These are phyloP conservation scores for Trichoderma polysporum DNA, from an alignment of 2,329 filamentous ascomycete species.

Conservation along the genomic window DNA sequence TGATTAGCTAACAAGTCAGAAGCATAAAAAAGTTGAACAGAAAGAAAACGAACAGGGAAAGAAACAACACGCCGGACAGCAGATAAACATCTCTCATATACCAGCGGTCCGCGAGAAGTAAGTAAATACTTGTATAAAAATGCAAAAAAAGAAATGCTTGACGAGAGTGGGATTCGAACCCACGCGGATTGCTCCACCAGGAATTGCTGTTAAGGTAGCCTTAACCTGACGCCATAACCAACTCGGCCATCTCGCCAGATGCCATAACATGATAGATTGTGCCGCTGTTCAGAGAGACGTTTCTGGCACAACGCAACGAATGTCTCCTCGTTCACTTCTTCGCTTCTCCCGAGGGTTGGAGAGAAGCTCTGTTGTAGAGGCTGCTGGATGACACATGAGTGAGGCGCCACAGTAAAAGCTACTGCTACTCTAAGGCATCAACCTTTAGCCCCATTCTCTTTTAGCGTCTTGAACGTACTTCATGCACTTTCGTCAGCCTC, in stretches of 20 bases:
- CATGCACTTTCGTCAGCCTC: background rate
- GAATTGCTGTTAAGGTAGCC: conserved; percentile 23
- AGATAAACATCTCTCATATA: background rate
- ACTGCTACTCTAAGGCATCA: background rate
- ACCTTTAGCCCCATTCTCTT: background rate
- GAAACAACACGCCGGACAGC: background rate
- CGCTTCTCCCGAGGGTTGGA: background rate
- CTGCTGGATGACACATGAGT: background rate
- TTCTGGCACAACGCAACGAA: background rate
- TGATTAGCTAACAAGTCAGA: background rate
- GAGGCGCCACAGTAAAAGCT: background rate
- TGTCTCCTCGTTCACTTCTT: background rate
- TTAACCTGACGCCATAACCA: conserved; percentile 24
- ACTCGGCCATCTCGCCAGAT: conserved; percentile 22
- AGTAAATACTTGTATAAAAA: background rate
- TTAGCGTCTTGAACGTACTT: background rate
- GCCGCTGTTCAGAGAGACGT: conserved; percentile 1
- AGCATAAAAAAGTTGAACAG: background rate
- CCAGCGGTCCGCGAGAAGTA: background rate
- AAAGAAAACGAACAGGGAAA: background rate
- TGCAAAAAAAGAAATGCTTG: conserved; percentile 18
- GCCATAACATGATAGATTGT: background rate
- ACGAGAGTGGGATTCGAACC: conserved; percentile 25
- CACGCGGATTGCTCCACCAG: conserved; percentile 24
- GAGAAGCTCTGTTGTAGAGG: background rate